Evolutionary conservation across 192 early-diverging fungal species (phyloP).

Genomic region (Martensiomyces pterosporus): DNA sequence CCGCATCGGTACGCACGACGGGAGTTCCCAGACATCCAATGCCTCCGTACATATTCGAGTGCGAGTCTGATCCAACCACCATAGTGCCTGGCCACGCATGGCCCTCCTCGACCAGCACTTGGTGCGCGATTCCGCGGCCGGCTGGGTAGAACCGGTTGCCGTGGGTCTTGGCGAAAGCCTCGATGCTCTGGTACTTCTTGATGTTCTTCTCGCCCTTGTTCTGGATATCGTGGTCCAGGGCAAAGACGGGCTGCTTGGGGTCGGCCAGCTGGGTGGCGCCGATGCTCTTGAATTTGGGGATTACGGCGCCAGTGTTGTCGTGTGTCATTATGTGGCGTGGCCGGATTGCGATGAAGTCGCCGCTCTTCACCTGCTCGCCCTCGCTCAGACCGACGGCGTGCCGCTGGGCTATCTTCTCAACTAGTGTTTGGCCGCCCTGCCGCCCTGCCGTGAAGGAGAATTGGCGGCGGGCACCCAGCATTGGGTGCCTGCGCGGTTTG

Average conservation of each 20-base stretch:
- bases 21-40: constrained; percentile 94
- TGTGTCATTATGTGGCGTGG: constrained; percentile 95
- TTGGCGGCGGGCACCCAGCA: constrained; percentile 17
- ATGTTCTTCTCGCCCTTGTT: constrained; percentile 93
- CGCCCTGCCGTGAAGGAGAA: constrained; percentile 22
- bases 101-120: constrained; percentile 96
- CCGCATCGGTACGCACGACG: constrained; percentile 96
- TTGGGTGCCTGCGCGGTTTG: constrained; percentile 12
- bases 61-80: constrained; percentile 96
- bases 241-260: constrained; percentile 84
- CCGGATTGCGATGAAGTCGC: constrained; percentile 92
- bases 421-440: constrained; percentile 66
- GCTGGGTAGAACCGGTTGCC: constrained; percentile 91
- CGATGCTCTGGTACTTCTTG: constrained; percentile 81
- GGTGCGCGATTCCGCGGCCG: constrained; percentile 96
- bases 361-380: constrained; percentile 67
- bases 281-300: constrained; percentile 89
- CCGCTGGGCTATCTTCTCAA: constrained; percentile 95
- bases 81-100: constrained; percentile 92
- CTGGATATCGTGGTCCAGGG: constrained; percentile 98
- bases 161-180: constrained; percentile 75
- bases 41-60: constrained; percentile 99
- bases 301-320: constrained; percentile 95
- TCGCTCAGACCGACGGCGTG: constrained; percentile 75
- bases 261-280: constrained; percentile 80